phyloP scores from a whole-genome alignment of 352 stramenopile species.

The Blastocystis hominis region DNA sequence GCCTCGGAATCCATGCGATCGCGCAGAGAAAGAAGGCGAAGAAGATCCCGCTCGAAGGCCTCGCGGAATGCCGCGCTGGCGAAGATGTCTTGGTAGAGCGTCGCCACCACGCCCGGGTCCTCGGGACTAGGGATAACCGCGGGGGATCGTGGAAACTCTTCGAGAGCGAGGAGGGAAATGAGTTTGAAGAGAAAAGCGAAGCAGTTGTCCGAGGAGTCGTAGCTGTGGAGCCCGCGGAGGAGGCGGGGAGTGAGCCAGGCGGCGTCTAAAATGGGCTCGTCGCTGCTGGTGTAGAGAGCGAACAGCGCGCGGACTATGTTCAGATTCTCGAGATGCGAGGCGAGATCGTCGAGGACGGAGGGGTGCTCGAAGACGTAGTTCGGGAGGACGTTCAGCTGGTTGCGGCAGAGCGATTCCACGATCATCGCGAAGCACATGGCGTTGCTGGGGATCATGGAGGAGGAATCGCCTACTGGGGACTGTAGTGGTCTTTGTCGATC shows the following conservation, averaged over 20 bases:
- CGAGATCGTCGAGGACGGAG: not conserved
- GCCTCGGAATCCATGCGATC: not conserved
- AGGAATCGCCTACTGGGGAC: not conserved
- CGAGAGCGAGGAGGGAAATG: not conserved
- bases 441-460: not conserved
- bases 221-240: not conserved
- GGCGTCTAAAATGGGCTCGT: not conserved
- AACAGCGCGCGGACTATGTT: not conserved
- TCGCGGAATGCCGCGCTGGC: not conserved
- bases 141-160: not conserved
- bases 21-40: not conserved
- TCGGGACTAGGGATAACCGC: not conserved
- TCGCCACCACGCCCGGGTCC: not conserved
- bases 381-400: not conserved
- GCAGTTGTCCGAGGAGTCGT: not conserved
- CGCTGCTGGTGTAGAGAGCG: not conserved
- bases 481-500: not conserved
- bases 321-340: not conserved
- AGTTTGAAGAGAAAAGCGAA: not conserved
- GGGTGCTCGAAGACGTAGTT: not conserved
- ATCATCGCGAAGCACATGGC: conserved; percentile 32
- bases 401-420: not conserved
- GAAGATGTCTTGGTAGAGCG: not conserved
- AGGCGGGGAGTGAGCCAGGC: not conserved
- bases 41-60: not conserved